These are phyloP conservation scores for Ceratocystis colombiana DNA, from an alignment of 2,329 filamentous ascomycete genomes.

Conservation along the genomic window DNA sequence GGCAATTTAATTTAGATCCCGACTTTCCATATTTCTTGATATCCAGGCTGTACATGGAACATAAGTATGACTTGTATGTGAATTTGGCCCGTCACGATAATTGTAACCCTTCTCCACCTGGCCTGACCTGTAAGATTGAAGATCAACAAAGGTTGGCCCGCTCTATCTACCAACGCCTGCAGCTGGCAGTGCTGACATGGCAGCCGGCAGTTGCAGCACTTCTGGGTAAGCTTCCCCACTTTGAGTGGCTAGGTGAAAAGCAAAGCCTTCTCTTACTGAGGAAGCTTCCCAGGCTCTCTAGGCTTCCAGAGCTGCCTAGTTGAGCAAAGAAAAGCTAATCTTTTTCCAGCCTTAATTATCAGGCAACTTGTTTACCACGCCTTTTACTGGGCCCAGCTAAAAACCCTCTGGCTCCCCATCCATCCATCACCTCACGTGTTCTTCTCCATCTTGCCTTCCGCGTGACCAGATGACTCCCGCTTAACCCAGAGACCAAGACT, in stretches of 20 bases:
- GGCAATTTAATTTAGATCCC: no score
- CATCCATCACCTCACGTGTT: slow-evolving; percentile 37
- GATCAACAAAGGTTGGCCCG: background rate
- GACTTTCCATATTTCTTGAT: no score
- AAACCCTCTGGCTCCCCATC: slow-evolving; percentile 19
- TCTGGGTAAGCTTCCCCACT: background rate
- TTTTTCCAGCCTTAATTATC: no score
- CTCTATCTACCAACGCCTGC: background rate
- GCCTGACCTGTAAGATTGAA: no score
- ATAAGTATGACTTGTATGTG: no score
- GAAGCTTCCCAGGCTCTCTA: background rate
- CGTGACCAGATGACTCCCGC: slow-evolving; percentile 31
- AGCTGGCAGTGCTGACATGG: background rate
- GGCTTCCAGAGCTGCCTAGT: no score
- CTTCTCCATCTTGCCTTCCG: slow-evolving; percentile 33
- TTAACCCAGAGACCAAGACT: slow-evolving; percentile 21
- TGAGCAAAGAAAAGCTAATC: no score
- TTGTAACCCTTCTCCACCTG: no score
- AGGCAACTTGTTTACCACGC: background rate
- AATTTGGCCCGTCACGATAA: no score
- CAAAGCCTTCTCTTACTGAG: background rate
- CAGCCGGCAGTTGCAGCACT: background rate
- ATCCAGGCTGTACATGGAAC: no score
- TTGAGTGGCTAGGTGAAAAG: background rate
- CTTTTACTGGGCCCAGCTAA: slow-evolving; percentile 14